phyloP scores from a whole-genome alignment of 1,284 basidiomycete genomes.

The Thecaphora thlaspeos region DNA sequence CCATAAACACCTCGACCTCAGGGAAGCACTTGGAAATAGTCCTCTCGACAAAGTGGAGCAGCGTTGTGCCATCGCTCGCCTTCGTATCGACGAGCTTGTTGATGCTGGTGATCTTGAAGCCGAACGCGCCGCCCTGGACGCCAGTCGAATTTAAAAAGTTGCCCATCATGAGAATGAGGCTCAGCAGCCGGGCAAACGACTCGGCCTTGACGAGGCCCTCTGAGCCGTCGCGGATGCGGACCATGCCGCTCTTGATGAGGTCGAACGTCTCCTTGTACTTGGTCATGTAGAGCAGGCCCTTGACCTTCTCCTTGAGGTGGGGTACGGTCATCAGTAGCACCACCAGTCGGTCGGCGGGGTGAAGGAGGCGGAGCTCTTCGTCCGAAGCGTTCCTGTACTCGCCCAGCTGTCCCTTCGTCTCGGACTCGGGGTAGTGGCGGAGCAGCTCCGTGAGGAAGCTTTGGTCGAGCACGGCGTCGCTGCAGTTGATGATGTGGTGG shows the following conservation, averaged over 20 bases:
- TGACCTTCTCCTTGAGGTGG: conserved; percentile 82
- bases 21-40: conserved; percentile 86
- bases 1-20: conserved; percentile 80
- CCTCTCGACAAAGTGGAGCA: conserved; percentile 90
- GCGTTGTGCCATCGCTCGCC: conserved; percentile 76
- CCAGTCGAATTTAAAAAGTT: conserved; percentile 98
- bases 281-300: conserved; percentile 80
- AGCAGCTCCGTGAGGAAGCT: conserved; percentile 54
- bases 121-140: conserved; percentile 93
- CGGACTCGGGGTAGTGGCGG: conserved; percentile 55
- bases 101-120: conserved; percentile 95
- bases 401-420: conserved; percentile 56
- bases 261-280: conserved; percentile 54
- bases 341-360: conserved; percentile 93
- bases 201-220: conserved; percentile 52
- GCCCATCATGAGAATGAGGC: conserved; percentile 79
- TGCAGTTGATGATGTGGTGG: conserved; percentile 55
- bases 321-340: conserved; percentile 95
- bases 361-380: conserved; percentile 83
- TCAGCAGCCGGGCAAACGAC: conserved; percentile 47
- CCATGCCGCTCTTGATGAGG: conserved; percentile 36
- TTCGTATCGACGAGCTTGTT: conserved; percentile 99
- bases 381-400: conserved; percentile 77
- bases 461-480: conserved; percentile 54
- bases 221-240: conserved; percentile 44